A percentile compares a stretch with the other conserved stretches of the same genome.
These are phyloP conservation scores for Aspergillus arachidicola DNA, from an alignment of 2,329 filamentous ascomycete species.

Conservation along the genomic window DNA sequence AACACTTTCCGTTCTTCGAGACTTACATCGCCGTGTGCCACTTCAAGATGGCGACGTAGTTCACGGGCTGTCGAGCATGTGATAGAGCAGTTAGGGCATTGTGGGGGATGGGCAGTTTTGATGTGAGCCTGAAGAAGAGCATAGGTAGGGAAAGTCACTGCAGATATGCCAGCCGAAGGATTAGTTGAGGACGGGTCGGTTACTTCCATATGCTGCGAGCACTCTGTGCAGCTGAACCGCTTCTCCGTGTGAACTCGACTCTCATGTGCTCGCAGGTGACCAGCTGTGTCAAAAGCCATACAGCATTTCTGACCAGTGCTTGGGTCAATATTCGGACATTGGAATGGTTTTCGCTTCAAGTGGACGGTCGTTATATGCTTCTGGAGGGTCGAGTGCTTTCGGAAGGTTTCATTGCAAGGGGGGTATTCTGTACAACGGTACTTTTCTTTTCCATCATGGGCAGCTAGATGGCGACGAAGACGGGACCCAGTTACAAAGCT, in stretches of 20 bases:
- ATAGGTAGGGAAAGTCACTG: conserved; percentile 70
- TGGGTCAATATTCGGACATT: conserved; percentile 64
- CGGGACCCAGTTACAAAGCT: conserved; percentile 79
- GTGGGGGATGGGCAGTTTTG: conserved; percentile 69
- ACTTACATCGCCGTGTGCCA: conserved; percentile 65
- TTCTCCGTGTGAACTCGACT: conserved; percentile 69
- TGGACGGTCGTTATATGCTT: conserved; percentile 80
- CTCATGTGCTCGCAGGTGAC: conserved; percentile 71
- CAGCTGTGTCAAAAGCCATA: conserved; percentile 72
- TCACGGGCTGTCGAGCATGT: conserved; percentile 68
- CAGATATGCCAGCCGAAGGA: conserved; percentile 34
- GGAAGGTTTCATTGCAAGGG: conserved; percentile 75
- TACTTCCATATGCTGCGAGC: conserved; percentile 46
- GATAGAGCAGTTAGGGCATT: conserved; percentile 73
- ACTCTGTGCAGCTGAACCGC: conserved; percentile 78
- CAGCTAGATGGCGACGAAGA: conserved; percentile 74
- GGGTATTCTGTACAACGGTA: conserved; percentile 72
- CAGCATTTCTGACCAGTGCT: conserved; percentile 60
- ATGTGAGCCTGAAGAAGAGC: conserved; percentile 73
- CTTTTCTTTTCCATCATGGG: conserved; percentile 75
- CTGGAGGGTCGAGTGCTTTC: conserved; percentile 84
- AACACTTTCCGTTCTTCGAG: conserved; percentile 67
- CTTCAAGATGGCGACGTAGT: conserved; percentile 76
- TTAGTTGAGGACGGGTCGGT: conserved; percentile 16
- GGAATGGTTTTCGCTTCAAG: conserved; percentile 69